A percentile compares a stretch with the other conserved stretches of the same genome.
Evolutionary conservation across 306 rosid species (phyloP).

Genomic region (cucumber (Cucumis sativus)): DNA sequence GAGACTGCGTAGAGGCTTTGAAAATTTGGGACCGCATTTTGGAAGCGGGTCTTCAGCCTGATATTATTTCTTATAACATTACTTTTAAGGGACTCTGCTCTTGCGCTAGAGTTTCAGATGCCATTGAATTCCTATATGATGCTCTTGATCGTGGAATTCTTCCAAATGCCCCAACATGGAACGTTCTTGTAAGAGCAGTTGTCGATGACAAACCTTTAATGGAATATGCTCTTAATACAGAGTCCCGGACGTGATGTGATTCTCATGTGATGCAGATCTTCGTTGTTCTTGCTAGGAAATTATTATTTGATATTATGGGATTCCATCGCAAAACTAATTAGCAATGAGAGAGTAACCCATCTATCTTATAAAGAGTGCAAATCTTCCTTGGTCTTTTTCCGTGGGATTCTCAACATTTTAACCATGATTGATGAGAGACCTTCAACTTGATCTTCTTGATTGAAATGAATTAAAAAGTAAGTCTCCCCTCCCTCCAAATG

Average conservation of each 20-base stretch:
- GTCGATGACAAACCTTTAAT: constrained; percentile 19
- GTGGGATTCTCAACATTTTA: too few species aligned
- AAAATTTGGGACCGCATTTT: constrained; percentile 46
- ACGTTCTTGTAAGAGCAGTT: constrained; percentile 79
- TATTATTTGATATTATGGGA: not conserved
- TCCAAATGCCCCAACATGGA: constrained; percentile 74
- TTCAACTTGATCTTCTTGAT: constrained; percentile 2
- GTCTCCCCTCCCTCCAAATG: not conserved
- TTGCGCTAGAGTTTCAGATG: constrained; percentile 54
- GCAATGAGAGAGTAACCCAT: too few species aligned
- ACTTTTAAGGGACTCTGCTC: constrained; percentile 74
- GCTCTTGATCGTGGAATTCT: constrained; percentile 59
- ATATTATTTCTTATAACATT: constrained; percentile 78
- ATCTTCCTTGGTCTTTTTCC: too few species aligned
- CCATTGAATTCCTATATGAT: constrained; percentile 37
- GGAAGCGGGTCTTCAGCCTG: constrained; percentile 48
- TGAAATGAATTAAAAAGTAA: not conserved
- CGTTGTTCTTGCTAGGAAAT: constrained; percentile 63
- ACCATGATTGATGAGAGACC: constrained; percentile 10
- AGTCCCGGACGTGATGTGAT: constrained; percentile 40
- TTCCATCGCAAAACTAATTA: too few species aligned
- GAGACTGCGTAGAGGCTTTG: constrained; percentile 52
- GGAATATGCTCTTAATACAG: constrained; percentile 27
- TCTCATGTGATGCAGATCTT: constrained; percentile 45
- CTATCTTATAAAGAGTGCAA: too few species aligned